Evolutionary conservation across 2,329 filamentous ascomycete species (phyloP).

Genomic region (Didymella sp.): DNA sequence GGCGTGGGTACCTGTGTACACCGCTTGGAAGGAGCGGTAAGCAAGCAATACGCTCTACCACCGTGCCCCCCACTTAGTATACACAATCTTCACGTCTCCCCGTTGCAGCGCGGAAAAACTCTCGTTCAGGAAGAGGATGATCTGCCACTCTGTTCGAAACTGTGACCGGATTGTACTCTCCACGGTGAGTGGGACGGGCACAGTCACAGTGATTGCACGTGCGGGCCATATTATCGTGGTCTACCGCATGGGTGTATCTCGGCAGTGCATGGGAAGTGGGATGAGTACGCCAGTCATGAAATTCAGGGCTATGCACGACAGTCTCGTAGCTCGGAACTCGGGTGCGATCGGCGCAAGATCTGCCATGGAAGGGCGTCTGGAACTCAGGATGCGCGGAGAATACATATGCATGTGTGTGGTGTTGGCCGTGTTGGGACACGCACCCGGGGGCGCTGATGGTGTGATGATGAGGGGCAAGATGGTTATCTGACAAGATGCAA

Average conservation of each 20-base stretch:
- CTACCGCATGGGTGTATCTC: background rate
- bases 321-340: conserved; percentile 18
- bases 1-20: conserved; percentile 3
- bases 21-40: conserved; percentile 20
- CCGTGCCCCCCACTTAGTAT: conserved; percentile 11
- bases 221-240: background rate
- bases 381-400: conserved; percentile 30
- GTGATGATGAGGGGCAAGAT: conserved; percentile 31
- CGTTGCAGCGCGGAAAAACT: conserved; percentile 12
- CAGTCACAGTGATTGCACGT: conserved; percentile 1
- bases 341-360: conserved; percentile 35
- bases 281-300: background rate
- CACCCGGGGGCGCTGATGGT: conserved; percentile 22
- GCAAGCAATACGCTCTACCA: conserved; percentile 2
- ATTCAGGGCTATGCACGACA: too few species aligned
- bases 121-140: background rate
- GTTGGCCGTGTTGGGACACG: conserved; percentile 1
- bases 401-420: conserved; percentile 23
- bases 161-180: background rate
- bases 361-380: conserved; percentile 34
- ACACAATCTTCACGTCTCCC: background rate
- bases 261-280: background rate
- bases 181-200: background rate
- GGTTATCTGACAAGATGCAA: conserved; percentile 1
- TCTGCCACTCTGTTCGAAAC: conserved; percentile 5